A percentile compares a stretch with the other conserved stretches of the same genome.
Conservation (phyloP, 2,329 filamentous ascomycete species). For the Teratosphaeria epicoccoides region DNA sequence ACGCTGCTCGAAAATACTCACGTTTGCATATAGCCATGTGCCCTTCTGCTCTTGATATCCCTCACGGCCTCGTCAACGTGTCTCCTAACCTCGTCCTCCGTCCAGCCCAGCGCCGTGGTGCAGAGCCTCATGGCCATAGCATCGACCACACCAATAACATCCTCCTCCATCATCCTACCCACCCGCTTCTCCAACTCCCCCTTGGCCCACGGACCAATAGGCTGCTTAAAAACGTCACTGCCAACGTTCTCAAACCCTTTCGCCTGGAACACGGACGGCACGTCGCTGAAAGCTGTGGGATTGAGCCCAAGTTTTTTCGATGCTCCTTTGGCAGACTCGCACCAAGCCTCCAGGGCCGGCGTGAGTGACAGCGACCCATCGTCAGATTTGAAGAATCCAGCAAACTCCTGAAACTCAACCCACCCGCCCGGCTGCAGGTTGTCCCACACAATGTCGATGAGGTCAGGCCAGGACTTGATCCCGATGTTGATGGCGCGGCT, state of each 20-base stretch:
- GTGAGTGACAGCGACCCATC: neutral
- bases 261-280: neutral
- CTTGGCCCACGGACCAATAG: slow-evolving; percentile 1
- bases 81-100: slow-evolving; percentile 3
- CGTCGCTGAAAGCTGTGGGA: neutral
- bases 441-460: neutral
- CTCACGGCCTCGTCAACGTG: slow-evolving; percentile 1
- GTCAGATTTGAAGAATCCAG: neutral
- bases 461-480: neutral
- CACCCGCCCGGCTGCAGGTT: slow-evolving; percentile 1
- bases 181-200: slow-evolving; percentile 1
- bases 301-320: neutral
- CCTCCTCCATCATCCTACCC: neutral
- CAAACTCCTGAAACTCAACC: slow-evolving; percentile 3
- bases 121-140: slow-evolving; percentile 5
- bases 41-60: slow-evolving; percentile 5
- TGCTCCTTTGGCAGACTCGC: neutral
- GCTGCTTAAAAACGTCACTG: neutral
- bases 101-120: slow-evolving; percentile 8
- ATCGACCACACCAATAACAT: slow-evolving; percentile 5
- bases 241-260: neutral
- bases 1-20: neutral
- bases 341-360: neutral
- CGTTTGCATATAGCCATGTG: slow-evolving; percentile 7
- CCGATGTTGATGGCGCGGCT: slow-evolving; percentile 2